These are phyloP conservation scores for Fusarium anguioides DNA, from an alignment of 2,329 filamentous ascomycete genomes.

Conservation along the genomic window DNA sequence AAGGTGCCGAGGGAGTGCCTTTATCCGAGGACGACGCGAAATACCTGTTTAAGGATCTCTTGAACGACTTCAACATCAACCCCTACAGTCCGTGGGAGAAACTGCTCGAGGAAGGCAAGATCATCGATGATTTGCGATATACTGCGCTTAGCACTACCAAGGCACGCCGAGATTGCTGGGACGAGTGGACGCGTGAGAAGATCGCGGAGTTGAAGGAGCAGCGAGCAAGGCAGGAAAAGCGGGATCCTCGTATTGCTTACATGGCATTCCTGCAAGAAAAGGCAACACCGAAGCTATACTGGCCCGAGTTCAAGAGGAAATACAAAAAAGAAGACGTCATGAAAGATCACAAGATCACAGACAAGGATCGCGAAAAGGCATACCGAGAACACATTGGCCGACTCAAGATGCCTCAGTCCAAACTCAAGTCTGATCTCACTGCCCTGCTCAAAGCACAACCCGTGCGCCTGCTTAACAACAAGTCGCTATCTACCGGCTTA, in stretches of 20 bases:
- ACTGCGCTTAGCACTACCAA: conserved; percentile 85
- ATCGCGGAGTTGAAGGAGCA: conserved; percentile 78
- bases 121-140: conserved; percentile 89
- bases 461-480: conserved; percentile 67
- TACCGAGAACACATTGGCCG: conserved; percentile 80
- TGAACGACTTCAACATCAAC: conserved; percentile 83
- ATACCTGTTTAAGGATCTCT: conserved; percentile 83
- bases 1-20: conserved; percentile 75
- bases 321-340: conserved; percentile 84
- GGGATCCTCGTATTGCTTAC: conserved; percentile 85
- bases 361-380: conserved; percentile 82
- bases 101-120: conserved; percentile 81
- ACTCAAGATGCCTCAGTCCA: conserved; percentile 72
- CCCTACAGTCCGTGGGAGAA: conserved; percentile 95
- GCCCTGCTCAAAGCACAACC: conserved; percentile 72
- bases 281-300: conserved; percentile 92
- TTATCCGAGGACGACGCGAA: conserved; percentile 81
- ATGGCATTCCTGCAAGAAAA: conserved; percentile 82
- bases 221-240: conserved; percentile 80
- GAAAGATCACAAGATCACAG: conserved; percentile 76
- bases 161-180: conserved; percentile 82
- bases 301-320: conserved; percentile 96
- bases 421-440: conserved; percentile 76
- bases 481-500: conserved; percentile 66
- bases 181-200: conserved; percentile 82